Conservation (phyloP, 78 protist genomes). For the Planoprotostelium fungivorum region DNA sequence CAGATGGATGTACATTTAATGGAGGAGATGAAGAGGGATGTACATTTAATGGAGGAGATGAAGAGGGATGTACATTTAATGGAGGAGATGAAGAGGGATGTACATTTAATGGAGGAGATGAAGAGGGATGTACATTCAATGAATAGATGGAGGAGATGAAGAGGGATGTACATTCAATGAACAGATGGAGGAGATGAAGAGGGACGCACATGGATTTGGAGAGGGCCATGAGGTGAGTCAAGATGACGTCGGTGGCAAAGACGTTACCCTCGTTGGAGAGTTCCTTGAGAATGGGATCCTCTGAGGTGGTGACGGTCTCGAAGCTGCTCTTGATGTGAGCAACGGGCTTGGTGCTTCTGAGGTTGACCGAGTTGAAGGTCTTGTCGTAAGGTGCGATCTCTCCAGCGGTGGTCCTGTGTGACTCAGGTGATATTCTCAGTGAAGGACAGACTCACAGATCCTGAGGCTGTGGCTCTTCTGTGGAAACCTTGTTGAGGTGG, state of each 20-base stretch:
- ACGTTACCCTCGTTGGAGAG: slow-evolving; percentile 34
- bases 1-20: too few species aligned
- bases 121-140: too few species aligned
- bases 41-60: too few species aligned
- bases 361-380: neutral
- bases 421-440: too few species aligned
- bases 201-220: slow-evolving; percentile 38
- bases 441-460: neutral
- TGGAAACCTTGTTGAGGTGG: neutral
- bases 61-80: too few species aligned
- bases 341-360: neutral
- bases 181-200: too few species aligned
- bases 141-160: too few species aligned
- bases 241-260: slow-evolving; percentile 71
- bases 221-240: slow-evolving; percentile 71
- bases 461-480: neutral
- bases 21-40: too few species aligned
- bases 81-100: too few species aligned
- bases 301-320: neutral
- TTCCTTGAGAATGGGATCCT: neutral
- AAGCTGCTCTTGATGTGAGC: neutral
- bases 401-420: neutral
- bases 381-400: neutral
- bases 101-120: too few species aligned
- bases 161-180: too few species aligned